A percentile compares a stretch with the other conserved stretches of the same genome.
These are phyloP conservation scores for Westerdykella ornata DNA, from an alignment of 2,329 filamentous ascomycete genomes.

Conservation along the genomic window DNA sequence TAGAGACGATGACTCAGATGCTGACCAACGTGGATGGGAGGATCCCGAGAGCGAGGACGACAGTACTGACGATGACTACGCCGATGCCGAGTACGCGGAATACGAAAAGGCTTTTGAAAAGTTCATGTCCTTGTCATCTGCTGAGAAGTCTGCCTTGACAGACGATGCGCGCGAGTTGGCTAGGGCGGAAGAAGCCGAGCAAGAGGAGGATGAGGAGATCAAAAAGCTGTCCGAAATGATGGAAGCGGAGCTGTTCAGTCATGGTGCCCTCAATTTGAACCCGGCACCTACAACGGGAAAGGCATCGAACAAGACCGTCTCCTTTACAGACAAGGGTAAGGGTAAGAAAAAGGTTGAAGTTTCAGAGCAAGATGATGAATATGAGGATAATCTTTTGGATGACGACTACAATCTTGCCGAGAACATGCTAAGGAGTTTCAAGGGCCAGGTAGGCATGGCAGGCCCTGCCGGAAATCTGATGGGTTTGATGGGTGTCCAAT, in stretches of 20 bases:
- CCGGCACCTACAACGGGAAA: constrained; percentile 10
- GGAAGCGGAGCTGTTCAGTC: constrained; percentile 63
- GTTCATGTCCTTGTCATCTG: constrained; percentile 66
- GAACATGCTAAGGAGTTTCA: constrained; percentile 88
- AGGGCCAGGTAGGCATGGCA: constrained; percentile 75
- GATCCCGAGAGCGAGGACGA: constrained; percentile 38
- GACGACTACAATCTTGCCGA: constrained; percentile 83
- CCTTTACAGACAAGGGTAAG: constrained; percentile 19
- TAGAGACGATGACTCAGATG: constrained; percentile 51
- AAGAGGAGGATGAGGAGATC: constrained; percentile 52
- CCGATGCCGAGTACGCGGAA: constrained; percentile 62
- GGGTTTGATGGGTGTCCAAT: constrained; percentile 72
- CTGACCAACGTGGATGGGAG: constrained; percentile 40
- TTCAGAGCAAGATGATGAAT: constrained; percentile 25
- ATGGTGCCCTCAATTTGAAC: constrained; percentile 55
- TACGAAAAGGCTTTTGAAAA: constrained; percentile 74
- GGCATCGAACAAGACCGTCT: constrained; percentile 8
- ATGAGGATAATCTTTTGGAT: constrained; percentile 54
- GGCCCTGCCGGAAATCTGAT: constrained; percentile 86
- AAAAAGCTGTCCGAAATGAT: constrained; percentile 60
- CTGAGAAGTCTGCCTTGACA: constrained; percentile 28
- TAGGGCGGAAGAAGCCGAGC: constrained; percentile 37
- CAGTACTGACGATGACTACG: constrained; percentile 61
- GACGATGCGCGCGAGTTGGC: constrained; percentile 32
- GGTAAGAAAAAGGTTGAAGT: constrained; percentile 18